Evolutionary conservation across 148 eudicot genomes (phyloP).

Genomic region (Rhododendron ferrugineum): DNA sequence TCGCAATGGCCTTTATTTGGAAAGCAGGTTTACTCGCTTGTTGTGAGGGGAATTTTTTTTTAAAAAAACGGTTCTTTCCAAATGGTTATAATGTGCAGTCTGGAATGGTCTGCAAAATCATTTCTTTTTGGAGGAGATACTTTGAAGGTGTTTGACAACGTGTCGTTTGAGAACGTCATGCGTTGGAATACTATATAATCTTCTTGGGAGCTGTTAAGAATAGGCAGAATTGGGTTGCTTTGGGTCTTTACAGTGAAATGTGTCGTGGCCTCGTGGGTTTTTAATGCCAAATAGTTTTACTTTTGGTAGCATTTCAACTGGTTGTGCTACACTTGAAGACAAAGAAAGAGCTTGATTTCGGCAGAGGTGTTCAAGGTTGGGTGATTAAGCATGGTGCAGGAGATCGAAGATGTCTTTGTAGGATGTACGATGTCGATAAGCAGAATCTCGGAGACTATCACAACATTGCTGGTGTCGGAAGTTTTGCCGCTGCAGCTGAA

Average conservation of each 20-base stretch:
- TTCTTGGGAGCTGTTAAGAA: constrained; percentile 60
- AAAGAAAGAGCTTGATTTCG: constrained; percentile 28
- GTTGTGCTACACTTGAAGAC: constrained; percentile 48
- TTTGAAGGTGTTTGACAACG: constrained; percentile 52
- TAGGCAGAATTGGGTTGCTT: constrained; percentile 40
- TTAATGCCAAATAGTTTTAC: constrained; percentile 60
- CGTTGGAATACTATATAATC: constrained; percentile 71
- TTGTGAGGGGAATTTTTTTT: no score
- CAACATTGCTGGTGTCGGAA: background rate
- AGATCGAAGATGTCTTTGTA: constrained; percentile 42
- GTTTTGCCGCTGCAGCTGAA: background rate
- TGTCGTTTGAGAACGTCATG: constrained; percentile 57
- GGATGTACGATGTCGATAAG: background rate
- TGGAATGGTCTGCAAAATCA: constrained; percentile 39
- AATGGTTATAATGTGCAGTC: constrained; percentile 55
- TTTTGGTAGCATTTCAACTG: constrained; percentile 58
- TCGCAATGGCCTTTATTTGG: constrained; percentile 38
- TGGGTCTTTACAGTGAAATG: constrained; percentile 52
- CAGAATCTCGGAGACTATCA: background rate
- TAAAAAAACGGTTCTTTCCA: constrained; percentile 54
- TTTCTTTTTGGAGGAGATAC: constrained; percentile 41
- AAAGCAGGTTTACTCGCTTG: constrained; percentile 49
- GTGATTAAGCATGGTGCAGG: constrained; percentile 56
- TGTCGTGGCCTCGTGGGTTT: constrained; percentile 12
- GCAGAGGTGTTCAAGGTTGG: constrained; percentile 50